These are phyloP conservation scores for Carallia brachiata DNA, from an alignment of 345 rosid species.

Conservation along the genomic window DNA sequence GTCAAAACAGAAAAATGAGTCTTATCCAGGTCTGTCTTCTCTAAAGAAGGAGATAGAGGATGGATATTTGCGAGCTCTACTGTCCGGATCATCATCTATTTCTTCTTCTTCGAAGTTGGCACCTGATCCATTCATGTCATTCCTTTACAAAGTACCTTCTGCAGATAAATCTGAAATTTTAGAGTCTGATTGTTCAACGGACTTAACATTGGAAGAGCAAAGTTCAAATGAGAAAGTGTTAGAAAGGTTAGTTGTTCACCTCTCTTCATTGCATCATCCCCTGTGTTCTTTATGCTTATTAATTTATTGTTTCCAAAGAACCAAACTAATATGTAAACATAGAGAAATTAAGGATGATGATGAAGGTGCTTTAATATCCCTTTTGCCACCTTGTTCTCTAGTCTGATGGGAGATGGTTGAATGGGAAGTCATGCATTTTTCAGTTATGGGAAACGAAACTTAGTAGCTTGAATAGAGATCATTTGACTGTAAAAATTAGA, in stretches of 20 bases:
- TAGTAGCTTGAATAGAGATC: too few relatives aligned
- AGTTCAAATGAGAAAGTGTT: constrained; percentile 23
- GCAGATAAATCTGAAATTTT: constrained; percentile 34
- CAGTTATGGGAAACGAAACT: too few relatives aligned
- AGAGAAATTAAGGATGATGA: too few relatives aligned
- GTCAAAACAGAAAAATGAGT: constrained; percentile 48
- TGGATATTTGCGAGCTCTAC: constrained; percentile 43
- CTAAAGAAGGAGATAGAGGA: constrained; percentile 45
- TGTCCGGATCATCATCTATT: constrained; percentile 29
- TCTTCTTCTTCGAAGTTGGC: constrained; percentile 43
- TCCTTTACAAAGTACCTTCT: constrained; percentile 40
- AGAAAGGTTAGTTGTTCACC: constrained; percentile 39
- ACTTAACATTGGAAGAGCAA: constrained; percentile 31
- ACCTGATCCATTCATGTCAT: constrained; percentile 57
- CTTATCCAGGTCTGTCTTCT: constrained; percentile 34
- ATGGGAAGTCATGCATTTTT: too few relatives aligned
- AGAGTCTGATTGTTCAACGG: constrained; percentile 28
- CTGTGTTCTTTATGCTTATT: not conserved
- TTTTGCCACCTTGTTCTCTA: too few relatives aligned
- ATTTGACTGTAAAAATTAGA: too few relatives aligned
- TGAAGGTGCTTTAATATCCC: too few relatives aligned
- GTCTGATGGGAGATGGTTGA: not conserved
- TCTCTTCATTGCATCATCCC: not conserved
- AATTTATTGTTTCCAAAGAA: not conserved
- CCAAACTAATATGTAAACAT: not conserved